Evolutionary conservation across 2,329 filamentous ascomycete genomes (phyloP).

Genomic region (Tolypocladium nubicola): DNA sequence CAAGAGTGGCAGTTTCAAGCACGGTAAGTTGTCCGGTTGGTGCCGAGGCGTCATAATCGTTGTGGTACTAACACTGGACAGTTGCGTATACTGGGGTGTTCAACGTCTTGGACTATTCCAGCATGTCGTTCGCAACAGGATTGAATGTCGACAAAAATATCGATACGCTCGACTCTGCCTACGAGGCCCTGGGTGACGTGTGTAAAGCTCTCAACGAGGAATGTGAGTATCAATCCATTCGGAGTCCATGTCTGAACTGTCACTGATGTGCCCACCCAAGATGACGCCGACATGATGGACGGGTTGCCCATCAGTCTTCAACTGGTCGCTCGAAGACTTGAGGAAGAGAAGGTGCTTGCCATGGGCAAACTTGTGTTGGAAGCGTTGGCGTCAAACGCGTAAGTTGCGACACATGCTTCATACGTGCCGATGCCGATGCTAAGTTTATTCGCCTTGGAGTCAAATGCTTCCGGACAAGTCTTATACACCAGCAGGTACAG

Average conservation of each 20-base stretch:
- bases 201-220: conserved; percentile 28
- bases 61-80: conserved; percentile 8
- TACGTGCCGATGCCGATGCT: not conserved
- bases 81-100: conserved; percentile 40
- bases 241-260: not conserved
- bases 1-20: conserved; percentile 31
- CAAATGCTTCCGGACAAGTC: not conserved
- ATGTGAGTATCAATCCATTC: conserved; percentile 23
- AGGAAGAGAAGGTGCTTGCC: conserved; percentile 28
- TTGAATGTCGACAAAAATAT: conserved; percentile 26
- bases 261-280: conserved; percentile 12
- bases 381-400: conserved; percentile 1
- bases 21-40: conserved; percentile 21
- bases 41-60: too few relatives aligned
- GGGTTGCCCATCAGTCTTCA: conserved; percentile 32
- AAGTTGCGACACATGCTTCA: not conserved
- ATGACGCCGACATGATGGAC: conserved; percentile 26
- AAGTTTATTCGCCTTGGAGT: not conserved
- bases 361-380: conserved; percentile 18
- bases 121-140: conserved; percentile 35
- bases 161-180: conserved; percentile 20
- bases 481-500: not conserved
- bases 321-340: conserved; percentile 29
- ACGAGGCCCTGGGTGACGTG: conserved; percentile 22
- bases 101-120: conserved; percentile 38